phyloP scores from a whole-genome alignment of 176 grass and related monocot species.

The Tuctoria greenei region DNA sequence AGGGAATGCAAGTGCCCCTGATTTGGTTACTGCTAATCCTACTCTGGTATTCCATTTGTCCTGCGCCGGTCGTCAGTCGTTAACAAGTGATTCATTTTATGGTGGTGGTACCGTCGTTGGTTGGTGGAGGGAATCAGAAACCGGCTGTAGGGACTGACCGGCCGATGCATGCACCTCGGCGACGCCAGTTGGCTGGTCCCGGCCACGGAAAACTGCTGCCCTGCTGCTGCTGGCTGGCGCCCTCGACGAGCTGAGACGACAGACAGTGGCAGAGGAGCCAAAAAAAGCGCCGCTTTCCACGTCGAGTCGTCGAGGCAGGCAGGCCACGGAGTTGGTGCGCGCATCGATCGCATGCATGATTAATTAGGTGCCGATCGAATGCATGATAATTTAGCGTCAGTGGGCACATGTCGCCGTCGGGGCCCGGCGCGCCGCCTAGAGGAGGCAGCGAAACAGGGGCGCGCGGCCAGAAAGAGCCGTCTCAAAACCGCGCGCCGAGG shows the following conservation, averaged over 20 bases:
- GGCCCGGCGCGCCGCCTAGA: not conserved
- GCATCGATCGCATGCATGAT: conserved; percentile 4
- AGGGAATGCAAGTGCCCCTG: not conserved
- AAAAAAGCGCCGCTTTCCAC: not conserved
- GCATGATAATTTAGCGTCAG: not conserved
- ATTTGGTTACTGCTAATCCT: not conserved
- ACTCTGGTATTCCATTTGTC: not conserved
- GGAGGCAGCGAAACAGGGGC: not conserved
- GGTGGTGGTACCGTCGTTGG: not conserved
- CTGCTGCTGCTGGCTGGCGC: not conserved
- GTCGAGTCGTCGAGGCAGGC: not conserved
- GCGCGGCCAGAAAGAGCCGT: not conserved
- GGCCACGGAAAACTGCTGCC: conserved; percentile 4
- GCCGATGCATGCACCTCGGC: conserved; percentile 12
- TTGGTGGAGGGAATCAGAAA: conserved; percentile 14
- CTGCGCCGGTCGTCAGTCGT: not conserved
- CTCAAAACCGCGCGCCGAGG: not conserved
- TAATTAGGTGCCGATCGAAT: not conserved
- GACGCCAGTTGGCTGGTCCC: conserved; percentile 15
- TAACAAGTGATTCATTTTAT: not conserved
- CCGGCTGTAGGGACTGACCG: not conserved
- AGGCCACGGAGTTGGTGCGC: not conserved
- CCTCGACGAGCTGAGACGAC: not conserved
- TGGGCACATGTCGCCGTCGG: conserved; percentile 5
- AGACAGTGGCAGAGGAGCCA: not conserved